These are phyloP conservation scores for Aspergillus pseudoterreus DNA, from an alignment of 2,329 filamentous ascomycete genomes.

Conservation along the genomic window DNA sequence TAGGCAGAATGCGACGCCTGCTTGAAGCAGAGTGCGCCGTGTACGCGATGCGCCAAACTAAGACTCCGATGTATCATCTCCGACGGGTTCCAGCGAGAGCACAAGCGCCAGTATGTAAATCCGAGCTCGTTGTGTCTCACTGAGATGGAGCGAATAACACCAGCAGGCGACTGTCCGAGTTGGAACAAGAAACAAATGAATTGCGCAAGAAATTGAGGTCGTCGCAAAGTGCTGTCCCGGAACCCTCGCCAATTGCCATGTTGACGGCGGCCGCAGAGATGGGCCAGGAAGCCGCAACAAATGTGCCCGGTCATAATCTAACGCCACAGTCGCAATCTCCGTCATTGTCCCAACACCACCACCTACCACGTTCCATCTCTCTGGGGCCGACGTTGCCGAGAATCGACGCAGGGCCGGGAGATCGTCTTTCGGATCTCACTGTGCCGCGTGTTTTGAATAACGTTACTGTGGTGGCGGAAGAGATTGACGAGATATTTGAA, in stretches of 20 bases:
- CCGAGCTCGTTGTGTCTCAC: too few relatives aligned
- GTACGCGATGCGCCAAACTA: slow-evolving; percentile 37
- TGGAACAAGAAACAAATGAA: slow-evolving; percentile 37
- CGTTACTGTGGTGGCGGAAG: slow-evolving; percentile 25
- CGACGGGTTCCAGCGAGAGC: slow-evolving; percentile 41
- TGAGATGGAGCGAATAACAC: neutral
- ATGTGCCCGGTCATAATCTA: neutral
- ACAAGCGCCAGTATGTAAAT: slow-evolving; percentile 37
- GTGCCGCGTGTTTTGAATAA: slow-evolving; percentile 28
- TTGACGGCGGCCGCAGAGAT: slow-evolving; percentile 31
- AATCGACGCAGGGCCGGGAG: slow-evolving; percentile 10
- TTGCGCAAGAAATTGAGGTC: slow-evolving; percentile 32
- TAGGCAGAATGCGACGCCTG: slow-evolving; percentile 41
- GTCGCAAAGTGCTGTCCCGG: slow-evolving; percentile 18
- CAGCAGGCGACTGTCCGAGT: slow-evolving; percentile 33
- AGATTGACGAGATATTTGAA: slow-evolving; percentile 38
- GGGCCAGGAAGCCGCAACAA: slow-evolving; percentile 16
- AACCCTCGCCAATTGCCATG: slow-evolving; percentile 24
- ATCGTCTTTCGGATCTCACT: slow-evolving; percentile 18
- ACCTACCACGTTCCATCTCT: slow-evolving; percentile 17
- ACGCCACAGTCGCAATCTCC: slow-evolving; percentile 20
- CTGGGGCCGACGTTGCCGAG: slow-evolving; percentile 12
- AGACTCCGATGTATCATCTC: slow-evolving; percentile 36
- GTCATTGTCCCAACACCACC: slow-evolving; percentile 17
- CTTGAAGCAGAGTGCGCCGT: slow-evolving; percentile 31